These are phyloP conservation scores for Tremellales sp. DNA, from an alignment of 1,284 basidiomycete genomes.

Conservation along the genomic window DNA sequence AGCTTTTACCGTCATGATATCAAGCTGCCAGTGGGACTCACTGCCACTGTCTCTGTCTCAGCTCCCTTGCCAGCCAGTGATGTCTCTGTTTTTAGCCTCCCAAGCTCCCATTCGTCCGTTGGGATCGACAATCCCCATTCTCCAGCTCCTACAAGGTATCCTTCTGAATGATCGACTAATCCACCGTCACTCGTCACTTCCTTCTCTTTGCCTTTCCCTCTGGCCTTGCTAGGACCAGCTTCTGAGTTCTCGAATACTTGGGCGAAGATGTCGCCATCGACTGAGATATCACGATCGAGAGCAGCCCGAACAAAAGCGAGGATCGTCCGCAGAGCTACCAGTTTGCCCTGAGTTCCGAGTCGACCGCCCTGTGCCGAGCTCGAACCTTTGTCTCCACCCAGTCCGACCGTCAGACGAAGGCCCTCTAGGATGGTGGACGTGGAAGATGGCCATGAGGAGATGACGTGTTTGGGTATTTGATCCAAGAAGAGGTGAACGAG, in stretches of 20 bases:
- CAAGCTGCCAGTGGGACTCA: constrained; percentile 12
- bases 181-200: constrained; percentile 7
- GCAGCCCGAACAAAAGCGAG: constrained; percentile 35
- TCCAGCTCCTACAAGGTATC: constrained; percentile 12
- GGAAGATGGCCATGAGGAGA: constrained; percentile 60
- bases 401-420: constrained; percentile 39
- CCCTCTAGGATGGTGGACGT: constrained; percentile 41
- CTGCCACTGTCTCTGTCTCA: constrained; percentile 19
- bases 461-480: constrained; percentile 63
- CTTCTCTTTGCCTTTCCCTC: constrained; percentile 11
- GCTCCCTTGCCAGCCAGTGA: constrained; percentile 13
- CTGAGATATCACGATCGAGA: constrained; percentile 3
- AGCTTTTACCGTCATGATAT: constrained; percentile 9
- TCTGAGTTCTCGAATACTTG: constrained; percentile 10
- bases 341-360: constrained; percentile 29
- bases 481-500: constrained; percentile 76
- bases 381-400: constrained; percentile 42
- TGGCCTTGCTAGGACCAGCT: background rate
- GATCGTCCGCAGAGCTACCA: constrained; percentile 39
- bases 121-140: constrained; percentile 1
- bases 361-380: constrained; percentile 35
- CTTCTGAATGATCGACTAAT: constrained; percentile 9
- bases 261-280: constrained; percentile 7
- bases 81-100: constrained; percentile 11
- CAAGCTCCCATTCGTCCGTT: constrained; percentile 20